Conservation (phyloP, 2,329 filamentous ascomycete genomes). For the Corinectria fuckeliana region DNA sequence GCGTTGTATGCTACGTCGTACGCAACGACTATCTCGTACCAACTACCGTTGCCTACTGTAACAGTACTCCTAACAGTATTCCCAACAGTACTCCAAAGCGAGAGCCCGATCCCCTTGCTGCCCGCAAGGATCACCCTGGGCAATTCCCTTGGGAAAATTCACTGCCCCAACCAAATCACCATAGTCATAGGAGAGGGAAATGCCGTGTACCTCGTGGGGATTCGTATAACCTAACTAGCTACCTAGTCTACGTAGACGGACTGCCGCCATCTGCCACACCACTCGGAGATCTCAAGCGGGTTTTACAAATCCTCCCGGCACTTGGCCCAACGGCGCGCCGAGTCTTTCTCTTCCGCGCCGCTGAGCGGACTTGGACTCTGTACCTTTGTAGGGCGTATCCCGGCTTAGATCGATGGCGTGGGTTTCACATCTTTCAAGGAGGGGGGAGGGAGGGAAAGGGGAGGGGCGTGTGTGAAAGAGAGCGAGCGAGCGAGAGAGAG, state of each 20-base stretch:
- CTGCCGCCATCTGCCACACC: not conserved
- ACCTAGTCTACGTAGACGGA: too few relatives aligned
- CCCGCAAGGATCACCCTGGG: not conserved
- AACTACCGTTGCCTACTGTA: too few relatives aligned
- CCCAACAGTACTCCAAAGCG: too few relatives aligned
- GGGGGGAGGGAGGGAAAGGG: too few relatives aligned
- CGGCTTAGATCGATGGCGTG: slow-evolving; percentile 26
- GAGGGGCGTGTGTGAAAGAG: slow-evolving; percentile 18
- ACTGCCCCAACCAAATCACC: not conserved
- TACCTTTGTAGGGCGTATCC: slow-evolving; percentile 24
- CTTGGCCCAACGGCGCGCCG: slow-evolving; percentile 25
- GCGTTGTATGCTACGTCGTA: not conserved
- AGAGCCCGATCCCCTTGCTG: not conserved
- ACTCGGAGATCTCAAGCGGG: slow-evolving; percentile 4
- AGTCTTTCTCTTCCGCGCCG: slow-evolving; percentile 19
- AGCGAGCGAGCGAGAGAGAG: too few relatives aligned
- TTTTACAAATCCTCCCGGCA: slow-evolving; percentile 20
- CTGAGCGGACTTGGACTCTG: too few relatives aligned
- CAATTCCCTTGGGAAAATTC: not conserved
- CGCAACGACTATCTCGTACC: too few relatives aligned
- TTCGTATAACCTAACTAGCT: too few relatives aligned
- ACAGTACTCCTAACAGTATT: too few relatives aligned
- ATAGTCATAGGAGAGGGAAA: not conserved
- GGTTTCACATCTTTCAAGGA: slow-evolving; percentile 24
- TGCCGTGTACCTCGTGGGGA: not conserved